Evolutionary conservation across 345 rosid genomes (phyloP).

Genomic region (Populus pruinosa): DNA sequence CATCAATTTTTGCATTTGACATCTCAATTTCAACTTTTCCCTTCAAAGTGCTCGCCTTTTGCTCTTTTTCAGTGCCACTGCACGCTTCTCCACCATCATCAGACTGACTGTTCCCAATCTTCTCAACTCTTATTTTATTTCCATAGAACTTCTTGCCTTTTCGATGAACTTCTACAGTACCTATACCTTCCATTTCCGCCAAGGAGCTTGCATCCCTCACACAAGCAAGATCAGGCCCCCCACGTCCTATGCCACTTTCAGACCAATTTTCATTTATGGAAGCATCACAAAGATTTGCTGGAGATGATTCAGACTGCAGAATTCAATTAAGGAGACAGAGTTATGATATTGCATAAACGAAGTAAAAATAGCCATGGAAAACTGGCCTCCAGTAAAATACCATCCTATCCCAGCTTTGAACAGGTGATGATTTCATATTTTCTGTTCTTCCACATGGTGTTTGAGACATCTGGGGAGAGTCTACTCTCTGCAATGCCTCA

Average conservation of each 20-base stretch:
- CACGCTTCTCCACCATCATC: constrained; percentile 28
- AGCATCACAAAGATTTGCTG: constrained; percentile 34
- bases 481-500: constrained; percentile 61
- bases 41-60: constrained; percentile 26
- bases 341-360: neutral
- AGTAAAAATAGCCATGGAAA: constrained; percentile 2
- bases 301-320: constrained; percentile 41
- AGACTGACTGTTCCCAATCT: constrained; percentile 5
- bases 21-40: constrained; percentile 37
- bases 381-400: constrained; percentile 32
- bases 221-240: constrained; percentile 33
- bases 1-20: constrained; percentile 42
- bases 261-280: constrained; percentile 36
- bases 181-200: constrained; percentile 62
- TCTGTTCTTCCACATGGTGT: constrained; percentile 41
- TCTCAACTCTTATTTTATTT: constrained; percentile 44
- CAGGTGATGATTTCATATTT: constrained; percentile 46
- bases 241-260: constrained; percentile 43
- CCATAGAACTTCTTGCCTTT: constrained; percentile 55
- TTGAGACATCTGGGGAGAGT: constrained; percentile 59
- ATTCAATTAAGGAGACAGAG: constrained; percentile 32
- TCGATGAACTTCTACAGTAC: constrained; percentile 52
- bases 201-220: constrained; percentile 42
- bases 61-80: constrained; percentile 21
- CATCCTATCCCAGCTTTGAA: constrained; percentile 61